Conservation (phyloP, 257 asterid species). For the Fraxinus excelsior region DNA sequence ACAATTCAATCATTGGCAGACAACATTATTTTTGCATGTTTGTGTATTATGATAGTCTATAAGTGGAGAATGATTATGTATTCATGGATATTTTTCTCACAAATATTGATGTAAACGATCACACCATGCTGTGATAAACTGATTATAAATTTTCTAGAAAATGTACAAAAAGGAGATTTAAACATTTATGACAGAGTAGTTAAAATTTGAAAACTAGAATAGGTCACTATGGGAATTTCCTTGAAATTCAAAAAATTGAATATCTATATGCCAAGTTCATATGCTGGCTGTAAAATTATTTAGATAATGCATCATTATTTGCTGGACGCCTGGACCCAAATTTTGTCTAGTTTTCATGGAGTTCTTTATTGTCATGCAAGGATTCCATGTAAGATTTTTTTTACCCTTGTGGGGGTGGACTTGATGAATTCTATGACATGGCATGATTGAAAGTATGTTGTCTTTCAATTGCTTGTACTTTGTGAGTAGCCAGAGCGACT, state of each 20-base stretch:
- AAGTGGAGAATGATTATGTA: not conserved
- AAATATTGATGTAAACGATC: not conserved
- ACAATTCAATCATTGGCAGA: not conserved
- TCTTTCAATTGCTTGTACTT: conserved; percentile 23
- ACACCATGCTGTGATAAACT: not conserved
- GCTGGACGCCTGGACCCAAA: conserved; percentile 9
- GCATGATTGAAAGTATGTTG: conserved; percentile 13
- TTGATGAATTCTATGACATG: conserved; percentile 3
- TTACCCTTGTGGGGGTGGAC: conserved; percentile 1
- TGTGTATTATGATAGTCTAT: not conserved
- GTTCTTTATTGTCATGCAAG: not conserved
- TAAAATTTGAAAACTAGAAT: not conserved
- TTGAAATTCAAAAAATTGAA: not conserved
- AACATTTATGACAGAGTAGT: not conserved
- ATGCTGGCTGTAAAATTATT: not conserved
- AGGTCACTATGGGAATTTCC: not conserved
- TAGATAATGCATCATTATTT: not conserved
- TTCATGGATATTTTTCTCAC: not conserved
- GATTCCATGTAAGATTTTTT: not conserved
- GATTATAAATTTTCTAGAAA: not conserved
- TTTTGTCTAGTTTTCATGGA: conserved; percentile 12
- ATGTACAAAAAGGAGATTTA: not conserved
- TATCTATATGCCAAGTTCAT: not conserved
- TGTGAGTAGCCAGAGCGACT: conserved; percentile 84
- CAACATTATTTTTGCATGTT: not conserved